Base-by-base conservation (phyloP, 805 yeast species). In the Teunomyces stri region DNA sequence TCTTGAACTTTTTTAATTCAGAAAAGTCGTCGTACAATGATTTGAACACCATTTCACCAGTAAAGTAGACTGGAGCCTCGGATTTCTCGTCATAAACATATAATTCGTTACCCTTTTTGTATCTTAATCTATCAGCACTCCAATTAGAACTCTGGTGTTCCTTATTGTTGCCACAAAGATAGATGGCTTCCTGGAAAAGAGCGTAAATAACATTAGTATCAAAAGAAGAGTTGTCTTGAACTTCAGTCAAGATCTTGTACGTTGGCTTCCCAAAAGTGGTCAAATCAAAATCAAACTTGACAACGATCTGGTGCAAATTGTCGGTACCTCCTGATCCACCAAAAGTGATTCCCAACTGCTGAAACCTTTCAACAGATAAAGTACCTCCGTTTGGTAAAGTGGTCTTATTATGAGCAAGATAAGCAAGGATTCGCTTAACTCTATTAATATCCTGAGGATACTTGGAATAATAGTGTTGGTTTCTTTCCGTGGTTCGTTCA, bases 141-240 rank as follows among this genome's bases (percentile, higher is more conserved):
- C 85, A 81, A 43, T 69, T 52, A 4, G 78, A 46, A 1, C 64
- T 62, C 11, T 37, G 7, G 45, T 46, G 42, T 31, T 46, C 6
- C 7, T 39, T 9, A 36, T 51, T 45, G 39, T 50, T 50, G 0
- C 79, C 77, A 52, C 78, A 80, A 49, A 77, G 65, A 58, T 81
- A 81, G 12, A 81, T 80, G 5, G 83, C 80, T 51, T 81, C 85
- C 56, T 80, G 84, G 52, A 80, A 73, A 35, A 82, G 64, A 2
- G 81, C 80, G 54, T 81, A 81, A 13, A 81, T 54, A 27, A 76
- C 61, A 51, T 81, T 81, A 3, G 84, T 74, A 48, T 80, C 85
- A 55, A 79, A 81, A 1, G 74, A 62, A 6, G 65, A 57, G 20
- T 46, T 52, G 39, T 58, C 58, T 50, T 74, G 71, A 10, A 79